These are phyloP conservation scores for Hemileia vastatrix DNA, from an alignment of 1,284 basidiomycete genomes.

Conservation along the genomic window DNA sequence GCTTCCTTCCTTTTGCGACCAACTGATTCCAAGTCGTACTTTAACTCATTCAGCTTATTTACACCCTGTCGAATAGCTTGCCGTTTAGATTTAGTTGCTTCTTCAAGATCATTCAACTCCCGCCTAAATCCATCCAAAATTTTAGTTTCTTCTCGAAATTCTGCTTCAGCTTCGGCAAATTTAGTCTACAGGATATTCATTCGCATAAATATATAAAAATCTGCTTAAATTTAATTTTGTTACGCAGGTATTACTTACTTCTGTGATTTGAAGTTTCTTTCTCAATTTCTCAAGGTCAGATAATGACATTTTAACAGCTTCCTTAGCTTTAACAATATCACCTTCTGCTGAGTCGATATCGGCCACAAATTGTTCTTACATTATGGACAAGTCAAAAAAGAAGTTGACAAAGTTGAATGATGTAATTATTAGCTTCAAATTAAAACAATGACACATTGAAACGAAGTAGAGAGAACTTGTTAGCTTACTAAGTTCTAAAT, in stretches of 20 bases:
- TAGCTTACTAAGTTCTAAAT: constrained; percentile 69
- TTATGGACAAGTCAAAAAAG: not conserved
- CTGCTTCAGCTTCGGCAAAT: constrained; percentile 58
- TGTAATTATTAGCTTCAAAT: not conserved
- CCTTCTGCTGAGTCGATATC: constrained; percentile 61
- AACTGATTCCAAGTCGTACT: constrained; percentile 51
- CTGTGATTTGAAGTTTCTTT: constrained; percentile 51
- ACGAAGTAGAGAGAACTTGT: not conserved
- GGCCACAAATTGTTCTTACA: constrained; percentile 72
- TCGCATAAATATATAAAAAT: not conserved
- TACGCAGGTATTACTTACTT: constrained; percentile 47
- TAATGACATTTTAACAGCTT: constrained; percentile 54
- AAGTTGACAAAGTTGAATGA: not conserved
- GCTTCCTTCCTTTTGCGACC: constrained; percentile 48
- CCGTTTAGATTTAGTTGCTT: constrained; percentile 70
- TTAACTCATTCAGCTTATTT: constrained; percentile 55
- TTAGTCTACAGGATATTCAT: constrained; percentile 48
- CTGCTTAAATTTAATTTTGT: constrained; percentile 1
- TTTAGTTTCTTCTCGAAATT: constrained; percentile 70
- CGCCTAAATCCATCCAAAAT: constrained; percentile 77
- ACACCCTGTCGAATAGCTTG: constrained; percentile 63
- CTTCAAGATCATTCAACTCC: constrained; percentile 72
- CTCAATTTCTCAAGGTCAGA: constrained; percentile 58
- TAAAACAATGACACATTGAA: constrained; percentile 35
- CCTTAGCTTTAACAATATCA: constrained; percentile 56